Percentiles rank a stretch among this genome's conserved stretches.
phyloP scores from a whole-genome alignment of 1,139 yeast genomes.

The Saccharomycopsis hybrid region DNA sequence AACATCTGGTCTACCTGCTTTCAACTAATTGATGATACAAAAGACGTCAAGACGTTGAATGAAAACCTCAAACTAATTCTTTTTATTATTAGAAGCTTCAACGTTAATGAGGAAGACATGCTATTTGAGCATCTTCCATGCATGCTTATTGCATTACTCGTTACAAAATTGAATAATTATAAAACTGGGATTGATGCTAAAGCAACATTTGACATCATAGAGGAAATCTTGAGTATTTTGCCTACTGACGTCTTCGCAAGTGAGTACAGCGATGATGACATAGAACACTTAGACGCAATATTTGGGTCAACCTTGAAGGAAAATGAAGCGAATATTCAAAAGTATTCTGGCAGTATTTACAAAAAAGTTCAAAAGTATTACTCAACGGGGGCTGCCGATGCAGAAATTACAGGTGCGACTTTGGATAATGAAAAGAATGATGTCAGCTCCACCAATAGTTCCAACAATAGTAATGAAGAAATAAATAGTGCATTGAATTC shows the following conservation, averaged over 20 bases:
- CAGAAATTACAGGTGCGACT: background rate
- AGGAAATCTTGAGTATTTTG: constrained; percentile 38
- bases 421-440: too few relatives aligned
- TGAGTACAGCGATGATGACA: constrained; percentile 1
- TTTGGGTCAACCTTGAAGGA: background rate
- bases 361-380: background rate
- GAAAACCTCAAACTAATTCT: constrained; percentile 39
- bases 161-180: constrained; percentile 23
- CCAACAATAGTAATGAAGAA: too few relatives aligned
- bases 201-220: constrained; percentile 35
- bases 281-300: background rate
- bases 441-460: too few relatives aligned
- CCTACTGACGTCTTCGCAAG: constrained; percentile 31
- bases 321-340: background rate
- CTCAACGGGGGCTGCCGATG: background rate
- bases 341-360: background rate
- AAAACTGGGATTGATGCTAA: constrained; percentile 18
- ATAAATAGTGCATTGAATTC: too few relatives aligned
- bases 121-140: constrained; percentile 69
- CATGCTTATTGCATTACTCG: constrained; percentile 44
- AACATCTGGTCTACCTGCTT: constrained; percentile 68
- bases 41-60: constrained; percentile 21
- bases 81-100: constrained; percentile 58
- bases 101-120: constrained; percentile 83
- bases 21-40: constrained; percentile 29